These are phyloP conservation scores for Oxyria digyna DNA, from an alignment of 148 eudicot genomes.

Conservation along the genomic window DNA sequence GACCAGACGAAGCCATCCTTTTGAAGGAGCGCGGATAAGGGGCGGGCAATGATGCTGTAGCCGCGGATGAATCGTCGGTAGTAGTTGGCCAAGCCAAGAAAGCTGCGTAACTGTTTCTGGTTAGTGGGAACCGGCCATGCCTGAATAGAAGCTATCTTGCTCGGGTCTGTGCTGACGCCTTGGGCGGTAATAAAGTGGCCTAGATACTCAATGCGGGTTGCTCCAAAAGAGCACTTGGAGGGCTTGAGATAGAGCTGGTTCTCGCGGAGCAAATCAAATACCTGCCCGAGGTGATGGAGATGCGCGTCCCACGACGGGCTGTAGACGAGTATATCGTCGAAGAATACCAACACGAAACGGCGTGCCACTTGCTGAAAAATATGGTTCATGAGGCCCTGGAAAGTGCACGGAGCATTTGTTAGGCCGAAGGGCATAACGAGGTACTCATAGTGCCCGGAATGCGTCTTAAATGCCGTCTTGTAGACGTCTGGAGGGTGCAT, in stretches of 20 bases:
- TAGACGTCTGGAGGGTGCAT: background rate
- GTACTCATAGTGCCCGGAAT: background rate
- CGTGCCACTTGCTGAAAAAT: background rate
- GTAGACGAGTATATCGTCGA: constrained; percentile 2
- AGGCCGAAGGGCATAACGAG: background rate
- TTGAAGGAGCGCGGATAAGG: background rate
- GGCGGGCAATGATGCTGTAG: background rate
- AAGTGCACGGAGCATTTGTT: background rate
- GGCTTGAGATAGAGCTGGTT: background rate
- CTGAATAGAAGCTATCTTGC: background rate
- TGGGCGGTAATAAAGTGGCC: background rate
- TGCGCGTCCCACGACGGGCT: background rate
- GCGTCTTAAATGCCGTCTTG: background rate
- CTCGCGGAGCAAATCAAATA: background rate
- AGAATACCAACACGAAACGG: background rate
- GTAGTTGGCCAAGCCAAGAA: background rate
- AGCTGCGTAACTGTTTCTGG: background rate
- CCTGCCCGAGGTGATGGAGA: background rate
- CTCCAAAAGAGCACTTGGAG: background rate
- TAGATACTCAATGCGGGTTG: background rate
- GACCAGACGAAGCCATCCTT: background rate
- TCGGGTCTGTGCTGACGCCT: background rate
- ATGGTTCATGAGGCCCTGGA: background rate
- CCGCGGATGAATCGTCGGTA: background rate
- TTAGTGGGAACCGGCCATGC: background rate